Evolutionary conservation across 2,329 filamentous ascomycete genomes (phyloP).

Genomic region (Apiospora arundinis): DNA sequence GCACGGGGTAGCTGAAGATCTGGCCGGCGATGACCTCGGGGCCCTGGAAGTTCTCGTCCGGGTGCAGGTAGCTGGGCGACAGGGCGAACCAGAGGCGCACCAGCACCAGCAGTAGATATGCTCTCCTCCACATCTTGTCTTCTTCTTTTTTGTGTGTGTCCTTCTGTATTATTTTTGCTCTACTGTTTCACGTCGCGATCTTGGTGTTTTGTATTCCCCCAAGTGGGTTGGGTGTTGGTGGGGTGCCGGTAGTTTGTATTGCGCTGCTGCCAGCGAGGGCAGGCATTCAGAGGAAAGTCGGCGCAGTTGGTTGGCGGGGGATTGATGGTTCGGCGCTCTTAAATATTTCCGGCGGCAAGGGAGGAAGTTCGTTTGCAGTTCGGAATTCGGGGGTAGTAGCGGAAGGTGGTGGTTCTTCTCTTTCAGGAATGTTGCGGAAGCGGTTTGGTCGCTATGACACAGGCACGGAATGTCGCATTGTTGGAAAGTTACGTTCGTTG

Average conservation of each 20-base stretch:
- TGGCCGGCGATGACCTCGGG: constrained; percentile 95
- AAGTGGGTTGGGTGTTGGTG: not conserved
- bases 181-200: not conserved
- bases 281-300: not conserved
- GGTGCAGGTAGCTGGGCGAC: constrained; percentile 94
- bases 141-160: not conserved
- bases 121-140: constrained; percentile 81
- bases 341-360: not conserved
- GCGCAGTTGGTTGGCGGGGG: not conserved
- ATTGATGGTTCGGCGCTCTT: not conserved
- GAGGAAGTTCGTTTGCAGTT: not conserved
- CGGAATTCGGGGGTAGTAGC: constrained; percentile 9
- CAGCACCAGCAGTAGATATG: constrained; percentile 83
- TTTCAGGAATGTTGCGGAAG: constrained; percentile 12
- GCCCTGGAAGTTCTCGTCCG: constrained; percentile 98
- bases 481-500: constrained; percentile 6
- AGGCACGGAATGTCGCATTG: constrained; percentile 15
- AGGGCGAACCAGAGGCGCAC: constrained; percentile 93
- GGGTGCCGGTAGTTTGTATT: not conserved
- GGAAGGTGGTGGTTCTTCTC: not conserved
- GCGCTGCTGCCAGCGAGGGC: not conserved
- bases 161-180: not conserved
- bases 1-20: constrained; percentile 90
- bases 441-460: constrained; percentile 13
- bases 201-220: not conserved